Evolutionary conservation across 352 stramenopile genomes (phyloP).

Genomic region (Phytophthora cryptogea): DNA sequence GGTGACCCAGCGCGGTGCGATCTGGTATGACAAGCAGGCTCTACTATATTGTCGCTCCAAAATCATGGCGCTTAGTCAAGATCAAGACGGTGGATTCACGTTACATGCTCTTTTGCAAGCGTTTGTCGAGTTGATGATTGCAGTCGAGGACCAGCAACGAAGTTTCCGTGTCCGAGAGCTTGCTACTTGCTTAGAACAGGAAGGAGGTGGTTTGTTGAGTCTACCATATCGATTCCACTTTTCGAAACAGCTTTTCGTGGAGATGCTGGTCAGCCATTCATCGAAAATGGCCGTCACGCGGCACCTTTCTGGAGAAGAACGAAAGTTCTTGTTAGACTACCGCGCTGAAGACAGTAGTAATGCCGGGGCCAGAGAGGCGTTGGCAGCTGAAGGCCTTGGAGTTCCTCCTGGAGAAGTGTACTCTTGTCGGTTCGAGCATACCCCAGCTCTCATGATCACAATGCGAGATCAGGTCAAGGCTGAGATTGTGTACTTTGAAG

Average conservation of each 20-base stretch:
- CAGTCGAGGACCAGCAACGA: conserved; percentile 78
- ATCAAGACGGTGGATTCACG: conserved; percentile 81
- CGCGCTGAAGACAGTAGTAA: conserved; percentile 44
- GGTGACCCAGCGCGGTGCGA: conserved; percentile 61
- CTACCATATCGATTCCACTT: conserved; percentile 84
- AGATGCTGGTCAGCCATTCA: conserved; percentile 83
- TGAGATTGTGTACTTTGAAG: conserved; percentile 84
- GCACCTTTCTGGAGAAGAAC: conserved; percentile 75
- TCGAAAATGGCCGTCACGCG: conserved; percentile 79
- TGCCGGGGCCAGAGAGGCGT: conserved; percentile 13
- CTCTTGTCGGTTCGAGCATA: conserved; percentile 87
- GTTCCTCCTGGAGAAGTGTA: conserved; percentile 33
- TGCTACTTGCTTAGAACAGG: conserved; percentile 53
- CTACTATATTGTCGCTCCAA: conserved; percentile 86
- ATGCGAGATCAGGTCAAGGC: conserved; percentile 74
- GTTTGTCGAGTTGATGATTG: conserved; percentile 83
- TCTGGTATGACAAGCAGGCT: conserved; percentile 73
- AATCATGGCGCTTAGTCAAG: conserved; percentile 83
- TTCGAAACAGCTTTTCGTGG: conserved; percentile 55
- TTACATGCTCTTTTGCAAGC: conserved; percentile 75
- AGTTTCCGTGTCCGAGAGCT: conserved; percentile 54
- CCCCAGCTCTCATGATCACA: conserved; percentile 68
- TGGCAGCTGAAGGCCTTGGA: conserved; percentile 27
- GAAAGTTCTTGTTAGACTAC: conserved; percentile 78
- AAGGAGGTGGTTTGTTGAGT: conserved; percentile 48